phyloP scores from a whole-genome alignment of 2,329 filamentous ascomycete genomes.

The Elsinoe necatrix region DNA sequence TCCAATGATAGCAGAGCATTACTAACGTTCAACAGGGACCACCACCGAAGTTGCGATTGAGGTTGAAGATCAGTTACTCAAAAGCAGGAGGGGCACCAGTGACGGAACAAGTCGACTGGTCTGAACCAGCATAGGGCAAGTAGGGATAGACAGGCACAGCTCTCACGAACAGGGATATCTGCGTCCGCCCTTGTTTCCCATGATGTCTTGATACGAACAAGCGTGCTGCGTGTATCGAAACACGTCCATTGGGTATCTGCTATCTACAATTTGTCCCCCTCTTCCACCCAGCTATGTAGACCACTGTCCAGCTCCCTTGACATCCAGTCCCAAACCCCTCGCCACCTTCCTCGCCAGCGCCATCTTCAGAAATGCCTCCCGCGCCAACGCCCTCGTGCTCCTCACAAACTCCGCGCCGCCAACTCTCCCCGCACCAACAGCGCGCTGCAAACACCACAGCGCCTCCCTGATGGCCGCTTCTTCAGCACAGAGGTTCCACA shows the following conservation, averaged over 20 bases:
- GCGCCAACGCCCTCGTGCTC: conserved; percentile 59
- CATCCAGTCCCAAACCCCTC: conserved; percentile 60
- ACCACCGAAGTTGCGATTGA: conserved; percentile 61
- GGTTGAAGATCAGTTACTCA: conserved; percentile 74
- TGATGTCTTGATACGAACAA: neutral
- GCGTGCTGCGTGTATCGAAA: neutral
- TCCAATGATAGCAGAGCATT: conserved; percentile 8
- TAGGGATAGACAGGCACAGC: neutral
- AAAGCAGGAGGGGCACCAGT: conserved; percentile 62
- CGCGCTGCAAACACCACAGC: conserved; percentile 70
- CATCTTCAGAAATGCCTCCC: conserved; percentile 80
- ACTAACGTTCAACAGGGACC: conserved; percentile 49
- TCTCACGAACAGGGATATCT: neutral
- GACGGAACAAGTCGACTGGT: conserved; percentile 94
- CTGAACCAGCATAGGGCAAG: conserved; percentile 52
- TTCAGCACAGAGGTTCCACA: conserved; percentile 83
- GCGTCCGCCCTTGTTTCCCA: too few relatives aligned
- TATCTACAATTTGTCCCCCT: neutral
- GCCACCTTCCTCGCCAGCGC: conserved; percentile 71
- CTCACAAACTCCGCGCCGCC: conserved; percentile 67
- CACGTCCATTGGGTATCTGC: neutral
- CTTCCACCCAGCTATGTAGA: neutral
- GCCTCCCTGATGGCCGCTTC: conserved; percentile 80
- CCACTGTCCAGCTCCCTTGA: conserved; percentile 5
- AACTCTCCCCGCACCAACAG: conserved; percentile 64